Evolutionary conservation across 202 grass and related monocot genomes (phyloP), one percentile per base, ranked within the genome.

Genomic region (Saccharum hybrid): DNA sequence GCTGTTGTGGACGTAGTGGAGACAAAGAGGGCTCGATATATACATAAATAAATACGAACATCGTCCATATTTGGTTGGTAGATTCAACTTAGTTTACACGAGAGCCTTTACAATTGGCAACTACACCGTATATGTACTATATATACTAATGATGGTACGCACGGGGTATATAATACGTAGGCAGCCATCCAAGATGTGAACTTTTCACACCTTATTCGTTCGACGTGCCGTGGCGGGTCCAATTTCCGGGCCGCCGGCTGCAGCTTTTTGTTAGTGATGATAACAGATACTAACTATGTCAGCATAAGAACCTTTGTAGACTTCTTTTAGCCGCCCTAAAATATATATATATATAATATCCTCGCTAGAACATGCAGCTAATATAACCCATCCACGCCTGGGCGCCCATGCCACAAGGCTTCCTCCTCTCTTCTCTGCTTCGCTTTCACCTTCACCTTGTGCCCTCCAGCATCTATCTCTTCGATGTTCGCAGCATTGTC

Each of bases 161-260:
- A 52, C 15, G 48, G 15, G 48, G 1, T 16, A 16, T 18, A 52
- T 16, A 52, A 22, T 66, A 19, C 9, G 31, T 3, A 37, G 65
- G 34, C 9, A 68, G 65, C 36, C 37, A 40, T 68, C 65, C 33
- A 68, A 19, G 36, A 40, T 8, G 65, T 67, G 18, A 68, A 40
- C 36, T 40, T 21, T 68, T 68, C 36, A 23, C 66, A 56, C 68
- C 18, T 57, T 57, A 65, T 33, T 78, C 21, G 21, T 8, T 22
- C 66, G 15, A 60, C 65, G 66, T 71, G 78, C 51, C 36, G 49
- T 70, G 49, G 78, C 37, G 66, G 78, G 66, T 37, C 78, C 46
- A 68, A 28, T 51, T 11, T 80, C 12, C 8, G 26, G 21, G 62
- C 30, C 18, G 48, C 66, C 22, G 46, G 33, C 43, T 41, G 66